phyloP scores from a whole-genome alignment of 2,329 filamentous ascomycete species.

The Fusarium pininemorale region DNA sequence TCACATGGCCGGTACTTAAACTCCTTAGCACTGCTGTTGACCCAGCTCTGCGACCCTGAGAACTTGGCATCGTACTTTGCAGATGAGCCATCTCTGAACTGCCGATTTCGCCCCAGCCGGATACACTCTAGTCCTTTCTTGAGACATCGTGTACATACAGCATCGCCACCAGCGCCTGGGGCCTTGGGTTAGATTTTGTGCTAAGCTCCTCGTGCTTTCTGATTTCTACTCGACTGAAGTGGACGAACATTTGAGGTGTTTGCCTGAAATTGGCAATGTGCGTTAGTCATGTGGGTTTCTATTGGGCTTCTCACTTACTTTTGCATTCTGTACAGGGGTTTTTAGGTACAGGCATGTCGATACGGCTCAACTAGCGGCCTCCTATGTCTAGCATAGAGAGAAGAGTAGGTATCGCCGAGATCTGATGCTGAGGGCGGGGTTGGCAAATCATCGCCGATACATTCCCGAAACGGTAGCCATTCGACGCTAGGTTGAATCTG shows the following conservation, averaged over 20 bases:
- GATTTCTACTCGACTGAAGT: not conserved
- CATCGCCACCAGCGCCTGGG: slow-evolving; percentile 17
- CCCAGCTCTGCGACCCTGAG: slow-evolving; percentile 30
- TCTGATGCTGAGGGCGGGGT: not conserved
- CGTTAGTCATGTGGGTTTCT: not conserved
- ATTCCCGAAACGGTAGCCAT: not conserved
- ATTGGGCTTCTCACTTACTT: not conserved
- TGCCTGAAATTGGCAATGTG: not conserved
- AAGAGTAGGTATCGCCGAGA: slow-evolving; percentile 5
- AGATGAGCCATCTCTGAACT: slow-evolving; percentile 31
- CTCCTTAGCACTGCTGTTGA: slow-evolving; percentile 34
- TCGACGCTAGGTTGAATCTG: not conserved
- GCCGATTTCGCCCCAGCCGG: slow-evolving; percentile 3
- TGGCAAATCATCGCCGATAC: not conserved
- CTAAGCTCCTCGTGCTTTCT: not conserved
- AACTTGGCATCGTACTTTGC: slow-evolving; percentile 40
- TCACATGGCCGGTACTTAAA: no score
- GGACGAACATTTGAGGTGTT: slow-evolving; percentile 37
- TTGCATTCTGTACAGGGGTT: slow-evolving; percentile 36
- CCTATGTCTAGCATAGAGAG: fast-evolving
- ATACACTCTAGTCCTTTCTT: slow-evolving; percentile 24
- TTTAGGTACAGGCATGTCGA: slow-evolving; percentile 17
- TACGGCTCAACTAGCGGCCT: not conserved
- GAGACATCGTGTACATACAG: slow-evolving; percentile 12
- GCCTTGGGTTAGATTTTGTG: fast-evolving